Percentiles rank a stretch among this genome's conserved stretches.
Conservation (phyloP, 1,284 basidiomycete species). For the Cerioporus squamosus region DNA sequence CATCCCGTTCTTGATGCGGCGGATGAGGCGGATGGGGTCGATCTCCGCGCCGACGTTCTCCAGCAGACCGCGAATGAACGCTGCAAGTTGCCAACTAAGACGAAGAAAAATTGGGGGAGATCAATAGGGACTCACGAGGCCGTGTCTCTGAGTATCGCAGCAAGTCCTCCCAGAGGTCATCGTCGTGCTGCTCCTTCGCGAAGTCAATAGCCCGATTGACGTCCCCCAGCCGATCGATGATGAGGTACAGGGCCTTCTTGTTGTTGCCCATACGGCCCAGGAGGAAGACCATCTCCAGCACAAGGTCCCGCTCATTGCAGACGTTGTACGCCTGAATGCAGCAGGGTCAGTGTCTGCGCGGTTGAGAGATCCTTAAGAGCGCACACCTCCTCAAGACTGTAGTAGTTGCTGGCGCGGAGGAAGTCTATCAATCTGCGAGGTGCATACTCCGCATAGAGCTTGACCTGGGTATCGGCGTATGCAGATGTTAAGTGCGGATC, state of each 20-base stretch:
- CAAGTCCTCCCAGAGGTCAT: constrained; percentile 98
- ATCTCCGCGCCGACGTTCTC: constrained; percentile 98
- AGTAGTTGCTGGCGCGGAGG: constrained; percentile 89
- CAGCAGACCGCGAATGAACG: constrained; percentile 92
- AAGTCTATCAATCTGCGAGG: constrained; percentile 85
- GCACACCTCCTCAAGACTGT: constrained; percentile 83
- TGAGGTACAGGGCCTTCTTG: constrained; percentile 91
- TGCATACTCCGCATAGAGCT: constrained; percentile 91
- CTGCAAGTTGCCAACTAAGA: constrained; percentile 41
- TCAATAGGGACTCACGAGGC: constrained; percentile 62
- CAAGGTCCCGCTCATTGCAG: constrained; percentile 85
- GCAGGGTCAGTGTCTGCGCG: background rate
- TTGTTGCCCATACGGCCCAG: constrained; percentile 98
- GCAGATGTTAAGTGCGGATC: constrained; percentile 83
- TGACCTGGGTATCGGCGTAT: constrained; percentile 89
- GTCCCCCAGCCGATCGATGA: constrained; percentile 94
- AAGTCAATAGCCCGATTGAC: constrained; percentile 97
- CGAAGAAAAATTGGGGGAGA: background rate
- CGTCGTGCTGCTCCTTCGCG: constrained; percentile 96
- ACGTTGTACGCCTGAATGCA: constrained; percentile 80
- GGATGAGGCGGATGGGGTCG: constrained; percentile 92
- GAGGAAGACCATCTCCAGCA: constrained; percentile 97
- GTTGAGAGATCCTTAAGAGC: background rate
- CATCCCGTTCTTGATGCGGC: constrained; percentile 93
- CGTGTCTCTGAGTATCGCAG: constrained; percentile 93